Base-by-base conservation (phyloP, 2,329 filamentous ascomycete species). In the Xylariaceae sp. region DNA sequence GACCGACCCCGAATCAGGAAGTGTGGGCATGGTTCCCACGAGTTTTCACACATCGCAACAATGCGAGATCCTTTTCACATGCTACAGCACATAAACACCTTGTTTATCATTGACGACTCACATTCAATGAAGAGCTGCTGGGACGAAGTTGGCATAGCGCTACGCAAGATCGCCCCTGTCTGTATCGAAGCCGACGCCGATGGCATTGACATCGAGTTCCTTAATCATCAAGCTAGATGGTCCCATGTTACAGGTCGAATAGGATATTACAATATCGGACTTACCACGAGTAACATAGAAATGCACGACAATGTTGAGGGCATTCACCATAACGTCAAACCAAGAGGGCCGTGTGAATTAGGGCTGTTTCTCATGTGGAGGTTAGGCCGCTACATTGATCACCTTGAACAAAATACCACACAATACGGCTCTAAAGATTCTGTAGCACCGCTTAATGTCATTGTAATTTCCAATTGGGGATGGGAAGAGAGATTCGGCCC, bases 101-200 rank as follows among this genome's bases (percentile, higher is more conserved):
- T 84, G n/a, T 83, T 89, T 59, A 66, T 89, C 0, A 86, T 90
- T 59, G 85, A 89, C 59, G 85, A 90, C 64, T 84, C 79, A 23
- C 79, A 77, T 16, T 82, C 77, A 48, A 89, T 89, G 86, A 69
- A 71, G 6, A 58, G 66, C 19, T 75, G 75, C 23, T 90, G 86
- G 86, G 66, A 67, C 20, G 81, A 88, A 59, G 83, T 84, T 0
- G 68, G 71, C 17, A 68, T 72, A 35, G 81, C 85, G 2, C 71
- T 89, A 3, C 67, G 74, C 19, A 73, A 75, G 10, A 85, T 89
- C 54, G 76, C 83, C 0, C 83, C 83, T 0, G 81, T 88, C 57
- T 86, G 84, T 65, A 83, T 81, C 1, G 61, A 71, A 12, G 76
- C 82, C 60, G 85, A 88, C 59, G 63, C 65, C 1, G 79, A 88